phyloP scores from a whole-genome alignment of 345 rosid genomes.

The Pelargonium nanum region DNA sequence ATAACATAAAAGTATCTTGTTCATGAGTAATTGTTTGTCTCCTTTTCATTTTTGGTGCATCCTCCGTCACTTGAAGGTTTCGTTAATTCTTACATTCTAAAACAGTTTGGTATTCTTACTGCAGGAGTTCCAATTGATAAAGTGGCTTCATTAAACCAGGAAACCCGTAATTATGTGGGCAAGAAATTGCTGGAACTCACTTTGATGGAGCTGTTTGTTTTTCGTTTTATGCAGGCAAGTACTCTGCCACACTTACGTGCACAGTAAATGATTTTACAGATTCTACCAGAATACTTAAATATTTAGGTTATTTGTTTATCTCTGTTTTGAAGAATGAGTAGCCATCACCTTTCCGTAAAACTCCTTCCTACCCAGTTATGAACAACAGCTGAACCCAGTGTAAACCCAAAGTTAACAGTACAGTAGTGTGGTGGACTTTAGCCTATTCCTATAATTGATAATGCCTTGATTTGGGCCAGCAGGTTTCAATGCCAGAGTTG shows the following conservation, averaged over 20 bases:
- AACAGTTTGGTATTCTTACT: constrained; percentile 12
- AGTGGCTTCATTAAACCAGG: constrained; percentile 68
- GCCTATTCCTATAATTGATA: background rate
- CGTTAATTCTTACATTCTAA: background rate
- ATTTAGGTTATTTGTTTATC: background rate
- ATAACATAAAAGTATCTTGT: background rate
- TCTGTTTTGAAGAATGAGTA: background rate
- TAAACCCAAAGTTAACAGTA: background rate
- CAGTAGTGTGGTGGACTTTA: background rate
- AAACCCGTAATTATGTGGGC: constrained; percentile 72
- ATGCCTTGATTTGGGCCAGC: background rate
- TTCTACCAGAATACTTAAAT: background rate
- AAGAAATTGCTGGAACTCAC: constrained; percentile 77
- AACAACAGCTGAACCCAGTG: background rate
- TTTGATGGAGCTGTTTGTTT: constrained; percentile 69
- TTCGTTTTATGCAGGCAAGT: constrained; percentile 83
- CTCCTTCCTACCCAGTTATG: background rate
- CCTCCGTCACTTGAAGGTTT: background rate
- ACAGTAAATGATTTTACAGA: background rate
- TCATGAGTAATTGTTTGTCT: background rate
- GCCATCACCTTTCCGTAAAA: background rate
- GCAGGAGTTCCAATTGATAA: constrained; percentile 85
- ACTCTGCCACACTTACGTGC: background rate
- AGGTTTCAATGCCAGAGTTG: background rate
- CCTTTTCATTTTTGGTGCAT: background rate